Percentiles rank a stretch among this genome's conserved stretches.
Evolutionary conservation across 169 alveolate genomes (phyloP).

Genomic region (Plasmodium cynomolgi): DNA sequence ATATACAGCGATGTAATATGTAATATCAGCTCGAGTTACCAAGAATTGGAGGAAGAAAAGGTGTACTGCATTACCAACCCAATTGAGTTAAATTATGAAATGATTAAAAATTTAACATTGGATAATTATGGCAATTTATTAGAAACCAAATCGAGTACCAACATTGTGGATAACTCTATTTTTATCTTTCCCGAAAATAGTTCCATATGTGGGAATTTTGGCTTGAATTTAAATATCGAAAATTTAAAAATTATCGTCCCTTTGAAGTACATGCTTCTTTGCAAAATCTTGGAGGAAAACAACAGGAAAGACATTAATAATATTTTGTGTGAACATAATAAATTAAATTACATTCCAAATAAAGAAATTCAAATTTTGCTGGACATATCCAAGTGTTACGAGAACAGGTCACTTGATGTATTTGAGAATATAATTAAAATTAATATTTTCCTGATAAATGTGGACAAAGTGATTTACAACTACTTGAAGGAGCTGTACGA

Average conservation of each 20-base stretch:
- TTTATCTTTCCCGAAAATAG: slow-evolving; percentile 68
- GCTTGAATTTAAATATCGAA: slow-evolving; percentile 79
- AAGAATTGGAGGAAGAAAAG: slow-evolving; percentile 46
- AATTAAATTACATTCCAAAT: slow-evolving; percentile 87
- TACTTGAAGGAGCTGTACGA: slow-evolving; percentile 91
- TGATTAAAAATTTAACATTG: slow-evolving; percentile 41
- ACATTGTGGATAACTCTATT: background rate
- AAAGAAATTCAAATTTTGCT: slow-evolving; percentile 91
- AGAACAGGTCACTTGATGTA: slow-evolving; percentile 89
- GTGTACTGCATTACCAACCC: slow-evolving; percentile 62
- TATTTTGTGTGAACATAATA: slow-evolving; percentile 86
- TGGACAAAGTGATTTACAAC: slow-evolving; percentile 89
- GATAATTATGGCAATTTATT: slow-evolving; percentile 70
- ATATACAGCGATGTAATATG: slow-evolving; percentile 65
- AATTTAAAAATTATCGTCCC: slow-evolving; percentile 89
- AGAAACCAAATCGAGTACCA: slow-evolving; percentile 13
- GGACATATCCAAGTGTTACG: slow-evolving; percentile 90
- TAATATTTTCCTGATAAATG: slow-evolving; percentile 84
- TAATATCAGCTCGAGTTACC: slow-evolving; percentile 25
- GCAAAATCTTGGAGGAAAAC: slow-evolving; percentile 92
- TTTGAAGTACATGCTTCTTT: slow-evolving; percentile 91
- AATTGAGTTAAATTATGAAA: slow-evolving; percentile 58
- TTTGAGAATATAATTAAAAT: slow-evolving; percentile 90
- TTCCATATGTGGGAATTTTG: slow-evolving; percentile 62
- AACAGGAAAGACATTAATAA: slow-evolving; percentile 84